Evolutionary conservation across 2,329 filamentous ascomycete genomes (phyloP).

Genomic region (Eutypella sp.): DNA sequence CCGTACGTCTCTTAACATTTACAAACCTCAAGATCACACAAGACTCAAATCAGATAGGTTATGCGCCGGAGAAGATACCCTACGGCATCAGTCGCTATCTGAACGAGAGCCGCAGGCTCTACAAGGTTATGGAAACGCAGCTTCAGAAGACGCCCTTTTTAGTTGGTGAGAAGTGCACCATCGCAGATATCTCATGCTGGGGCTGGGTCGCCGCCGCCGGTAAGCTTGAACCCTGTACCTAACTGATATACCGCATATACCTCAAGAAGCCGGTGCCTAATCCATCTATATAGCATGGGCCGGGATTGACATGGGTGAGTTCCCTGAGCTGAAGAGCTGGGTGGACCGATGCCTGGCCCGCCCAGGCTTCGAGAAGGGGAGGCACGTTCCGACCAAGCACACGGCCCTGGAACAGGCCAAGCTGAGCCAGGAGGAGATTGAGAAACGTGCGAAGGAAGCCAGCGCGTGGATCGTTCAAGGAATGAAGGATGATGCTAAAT

Average conservation of each 20-base stretch:
- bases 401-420: constrained; percentile 45
- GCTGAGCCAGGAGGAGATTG: constrained; percentile 39
- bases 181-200: constrained; percentile 75
- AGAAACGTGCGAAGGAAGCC: constrained; percentile 43
- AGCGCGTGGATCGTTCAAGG: constrained; percentile 58
- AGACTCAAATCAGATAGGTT: neutral
- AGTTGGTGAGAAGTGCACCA: constrained; percentile 62
- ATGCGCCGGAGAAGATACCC: constrained; percentile 59
- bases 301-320: constrained; percentile 58
- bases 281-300: constrained; percentile 42
- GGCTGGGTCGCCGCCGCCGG: constrained; percentile 62
- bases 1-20: constrained; percentile 1
- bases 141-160: constrained; percentile 50
- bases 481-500: constrained; percentile 57
- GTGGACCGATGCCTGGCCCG: constrained; percentile 49
- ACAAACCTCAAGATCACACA: neutral
- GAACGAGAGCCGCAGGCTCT: constrained; percentile 78
- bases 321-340: constrained; percentile 60
- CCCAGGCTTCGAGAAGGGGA: constrained; percentile 42
- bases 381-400: constrained; percentile 60
- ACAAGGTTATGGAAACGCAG: constrained; percentile 68
- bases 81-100: constrained; percentile 77
- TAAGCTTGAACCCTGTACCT: constrained; percentile 20
- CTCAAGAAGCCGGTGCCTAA: neutral
- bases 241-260: neutral